Conservation (phyloP, 1,284 basidiomycete species). For the Cryptococcus sp. region DNA sequence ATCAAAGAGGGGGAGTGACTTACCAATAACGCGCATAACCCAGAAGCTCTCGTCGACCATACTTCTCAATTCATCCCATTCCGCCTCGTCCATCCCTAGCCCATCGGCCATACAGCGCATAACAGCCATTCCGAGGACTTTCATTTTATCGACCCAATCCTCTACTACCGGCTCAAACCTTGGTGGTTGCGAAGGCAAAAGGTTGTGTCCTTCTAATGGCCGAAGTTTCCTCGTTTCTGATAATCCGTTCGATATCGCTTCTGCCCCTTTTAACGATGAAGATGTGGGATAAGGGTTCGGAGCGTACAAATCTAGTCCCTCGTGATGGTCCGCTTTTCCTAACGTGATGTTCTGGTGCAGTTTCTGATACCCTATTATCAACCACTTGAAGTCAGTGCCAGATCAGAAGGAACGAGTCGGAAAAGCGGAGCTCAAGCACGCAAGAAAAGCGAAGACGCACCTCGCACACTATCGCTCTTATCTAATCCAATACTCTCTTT, state of each 20-base stretch:
- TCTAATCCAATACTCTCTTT: slow-evolving; percentile 69
- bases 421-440: slow-evolving; percentile 2
- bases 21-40: slow-evolving; percentile 79
- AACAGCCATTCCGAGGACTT: slow-evolving; percentile 56
- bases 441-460: no score
- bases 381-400: background rate
- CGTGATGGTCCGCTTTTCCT: slow-evolving; percentile 79
- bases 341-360: slow-evolving; percentile 80
- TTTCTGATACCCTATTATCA: slow-evolving; percentile 44
- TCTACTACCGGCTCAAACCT: slow-evolving; percentile 65
- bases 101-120: slow-evolving; percentile 71
- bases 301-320: slow-evolving; percentile 77
- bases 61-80: slow-evolving; percentile 66
- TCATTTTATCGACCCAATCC: slow-evolving; percentile 78
- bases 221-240: slow-evolving; percentile 22
- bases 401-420: no score
- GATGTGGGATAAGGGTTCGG: slow-evolving; percentile 52
- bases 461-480: slow-evolving; percentile 70
- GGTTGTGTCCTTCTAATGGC: slow-evolving; percentile 65
- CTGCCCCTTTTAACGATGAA: background rate
- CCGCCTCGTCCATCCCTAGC: slow-evolving; percentile 66
- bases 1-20: slow-evolving; percentile 15
- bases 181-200: slow-evolving; percentile 64
- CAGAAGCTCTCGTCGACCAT: slow-evolving; percentile 81
- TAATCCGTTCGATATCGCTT: slow-evolving; percentile 46